These are phyloP conservation scores for Hanseniaspora guilliermondii DNA, from an alignment of 805 yeast genomes.

Conservation along the genomic window DNA sequence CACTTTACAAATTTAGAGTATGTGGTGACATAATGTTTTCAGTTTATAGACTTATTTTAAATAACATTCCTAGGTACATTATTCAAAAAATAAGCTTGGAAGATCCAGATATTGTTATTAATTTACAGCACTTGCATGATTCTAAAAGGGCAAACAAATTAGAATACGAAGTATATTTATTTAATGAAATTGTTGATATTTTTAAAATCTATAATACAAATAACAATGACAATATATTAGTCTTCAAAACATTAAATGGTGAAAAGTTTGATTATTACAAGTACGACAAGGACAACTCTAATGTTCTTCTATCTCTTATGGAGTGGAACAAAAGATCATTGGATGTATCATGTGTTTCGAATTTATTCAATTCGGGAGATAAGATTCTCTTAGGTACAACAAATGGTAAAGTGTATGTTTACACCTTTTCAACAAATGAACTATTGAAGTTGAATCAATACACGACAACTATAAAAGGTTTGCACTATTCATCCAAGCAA, in stretches of 20 bases:
- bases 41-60: constrained; percentile 45
- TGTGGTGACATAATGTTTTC: constrained; percentile 52
- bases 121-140: neutral
- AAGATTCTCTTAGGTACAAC: constrained; percentile 15
- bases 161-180: neutral
- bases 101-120: constrained; percentile 6
- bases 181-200: neutral
- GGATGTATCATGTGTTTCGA: neutral
- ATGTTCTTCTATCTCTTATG: neutral
- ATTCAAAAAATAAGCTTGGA: constrained; percentile 22
- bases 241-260: neutral
- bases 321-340: neutral
- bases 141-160: neutral
- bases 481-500: constrained; percentile 21
- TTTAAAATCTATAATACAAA: constrained; percentile 4
- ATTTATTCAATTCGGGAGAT: neutral
- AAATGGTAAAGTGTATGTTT: constrained; percentile 18
- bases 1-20: constrained; percentile 20
- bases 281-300: neutral
- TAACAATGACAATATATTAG: neutral
- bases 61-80: constrained; percentile 26
- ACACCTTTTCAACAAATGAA: neutral
- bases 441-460: constrained; percentile 11
- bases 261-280: neutral
- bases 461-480: constrained; percentile 20